Base-by-base conservation (phyloP, 257 asterid genomes). In the Forsythia suspensa region DNA sequence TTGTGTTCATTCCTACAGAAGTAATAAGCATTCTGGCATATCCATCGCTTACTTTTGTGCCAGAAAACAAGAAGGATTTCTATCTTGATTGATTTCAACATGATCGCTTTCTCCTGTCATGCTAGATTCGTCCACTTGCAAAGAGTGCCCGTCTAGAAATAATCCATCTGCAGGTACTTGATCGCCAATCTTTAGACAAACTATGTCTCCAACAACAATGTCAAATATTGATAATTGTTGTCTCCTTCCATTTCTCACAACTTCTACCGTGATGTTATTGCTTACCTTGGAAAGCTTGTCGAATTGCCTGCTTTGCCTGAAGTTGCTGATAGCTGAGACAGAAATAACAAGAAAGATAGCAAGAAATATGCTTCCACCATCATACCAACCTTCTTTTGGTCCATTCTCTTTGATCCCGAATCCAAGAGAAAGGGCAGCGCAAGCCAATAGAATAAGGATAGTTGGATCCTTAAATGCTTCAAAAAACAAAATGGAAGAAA, bases 141-240 rank as follows among this genome's bases (percentile, higher is more conserved):
- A 39, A 6, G 82, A 82, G 36, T 82, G 82, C 39, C 85, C 82
- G 0, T 78, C 82, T 3, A 78, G 9, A 66, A 82, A 57, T 8
- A 78, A 24, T 36, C 82, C 85, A 21, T 82, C 85, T 18, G 80
- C 82, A 9, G 85, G 85, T 1, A 82, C 77, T 76, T 77, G 85
- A 57, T 74, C 85, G 11, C 84, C 81, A n/a, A 78, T 78, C 12
- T 74, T 82, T 61, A 82, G 29, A 29, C 43, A 51, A 12, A 82
- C 39, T 5, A 78, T 16, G 46, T 82, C 82, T 3, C 85, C 85
- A 29, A 76, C 80, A 12, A 80, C 79, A 3, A 48, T 37, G 1
- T 80, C 83, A 24, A 41, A 65, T 10, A 74, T 74, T 1, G 79
- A 81, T 21, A 81, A 18, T 9, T 72, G 13, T 48, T 66, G 75